Evolutionary conservation across 768 basidiomycete species (phyloP), one percentile per base, ranked within the genome.

Genomic region (Pulveroboletus ravenelii): DNA sequence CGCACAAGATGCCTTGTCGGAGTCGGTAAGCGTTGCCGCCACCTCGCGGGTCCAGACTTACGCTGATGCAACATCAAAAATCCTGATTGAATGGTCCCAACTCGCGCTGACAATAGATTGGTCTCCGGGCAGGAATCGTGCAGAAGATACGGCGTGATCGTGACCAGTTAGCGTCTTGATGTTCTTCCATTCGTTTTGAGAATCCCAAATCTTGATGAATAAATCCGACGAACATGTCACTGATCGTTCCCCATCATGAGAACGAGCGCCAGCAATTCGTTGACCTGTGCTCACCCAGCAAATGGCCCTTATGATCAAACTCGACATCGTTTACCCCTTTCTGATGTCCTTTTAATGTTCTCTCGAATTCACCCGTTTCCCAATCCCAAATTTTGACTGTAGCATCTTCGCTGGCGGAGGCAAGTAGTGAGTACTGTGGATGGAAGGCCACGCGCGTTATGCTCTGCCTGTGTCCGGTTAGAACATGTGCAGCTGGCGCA

Each of bases 341-440:
- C 31, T 93, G 94, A 72, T 95, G 93, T 7, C 92, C 89, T 69
- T 93, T 94, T 51, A 94, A 69, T 10, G 93, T 94, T 56, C 90
- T 72, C 68, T 95, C 93, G 65, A 93, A 88, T 59, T 94, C 92
- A 37, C 93, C 93, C 29, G 88, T 87, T 66, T 95, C 93, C 92
- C 92, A 95, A 61, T 95, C 93, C 92, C 93, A 94, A 41, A 94
- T 84, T 74, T 94, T 94, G 58, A 94, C 78, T 1, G 84, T 93
- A 45, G 89, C 78, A 63, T 95, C 93, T 63, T 92, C 91, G 58
- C 89, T 91, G 13, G 89, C 89, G 35, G 85, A 87, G 18, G 87
- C 93, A 39, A 94, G 70, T 8, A 89, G 72, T 27, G 84, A 89
- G 70, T 87, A 94, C 41, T 83, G 76, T 0, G 92, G 92, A 64